Percentiles rank a stretch among this genome's conserved stretches.
These are phyloP conservation scores for Teratosphaeria viscida DNA, from an alignment of 2,329 filamentous ascomycete genomes.

Conservation along the genomic window DNA sequence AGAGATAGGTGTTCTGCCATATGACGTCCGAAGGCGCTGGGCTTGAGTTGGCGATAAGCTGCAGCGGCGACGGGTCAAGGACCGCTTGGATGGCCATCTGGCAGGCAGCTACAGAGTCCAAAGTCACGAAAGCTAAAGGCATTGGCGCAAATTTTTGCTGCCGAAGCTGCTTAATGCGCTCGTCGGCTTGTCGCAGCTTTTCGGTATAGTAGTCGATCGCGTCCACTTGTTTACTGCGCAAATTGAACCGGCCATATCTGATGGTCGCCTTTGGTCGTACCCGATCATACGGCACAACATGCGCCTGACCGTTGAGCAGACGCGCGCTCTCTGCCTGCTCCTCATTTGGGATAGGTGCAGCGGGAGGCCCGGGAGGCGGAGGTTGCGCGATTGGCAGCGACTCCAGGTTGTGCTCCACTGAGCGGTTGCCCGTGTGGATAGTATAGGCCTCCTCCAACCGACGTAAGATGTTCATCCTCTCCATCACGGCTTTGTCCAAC, in stretches of 20 bases:
- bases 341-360: constrained; percentile 12
- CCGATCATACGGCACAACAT: constrained; percentile 36
- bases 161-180: constrained; percentile 58
- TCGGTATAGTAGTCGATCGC: constrained; percentile 93
- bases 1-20: constrained; percentile 85
- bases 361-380: constrained; percentile 24
- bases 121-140: constrained; percentile 87
- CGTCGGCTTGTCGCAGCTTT: constrained; percentile 67
- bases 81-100: constrained; percentile 97
- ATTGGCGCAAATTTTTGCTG: constrained; percentile 67
- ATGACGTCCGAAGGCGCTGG: constrained; percentile 88
- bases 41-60: constrained; percentile 73
- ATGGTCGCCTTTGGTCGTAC: constrained; percentile 59
- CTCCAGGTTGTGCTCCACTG: constrained; percentile 38
- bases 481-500: constrained; percentile 62
- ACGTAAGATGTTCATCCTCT: constrained; percentile 55
- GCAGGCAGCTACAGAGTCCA: constrained; percentile 84
- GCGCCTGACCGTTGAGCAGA: constrained; percentile 27
- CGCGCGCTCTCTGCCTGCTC: constrained; percentile 27
- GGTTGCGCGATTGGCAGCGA: constrained; percentile 43
- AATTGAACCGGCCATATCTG: constrained; percentile 65
- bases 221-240: constrained; percentile 66
- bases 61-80: constrained; percentile 78
- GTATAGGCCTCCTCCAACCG: constrained; percentile 79
- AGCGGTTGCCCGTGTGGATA: constrained; percentile 54